phyloP scores from a whole-genome alignment of 2,329 filamentous ascomycete genomes.

The Rhytidhysteron rufulum region DNA sequence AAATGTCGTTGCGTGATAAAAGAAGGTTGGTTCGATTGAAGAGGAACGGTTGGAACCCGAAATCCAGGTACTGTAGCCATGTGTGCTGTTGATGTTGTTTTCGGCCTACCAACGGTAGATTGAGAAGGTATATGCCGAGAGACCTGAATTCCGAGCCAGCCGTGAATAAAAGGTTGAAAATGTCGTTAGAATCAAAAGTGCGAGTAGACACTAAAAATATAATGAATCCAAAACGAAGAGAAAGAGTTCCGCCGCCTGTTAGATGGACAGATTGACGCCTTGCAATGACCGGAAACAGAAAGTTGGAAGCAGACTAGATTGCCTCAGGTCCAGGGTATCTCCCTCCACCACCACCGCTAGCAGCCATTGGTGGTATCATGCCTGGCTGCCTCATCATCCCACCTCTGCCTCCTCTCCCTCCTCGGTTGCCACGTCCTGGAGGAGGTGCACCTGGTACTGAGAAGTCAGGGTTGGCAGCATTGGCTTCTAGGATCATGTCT shows the following conservation, averaged over 20 bases:
- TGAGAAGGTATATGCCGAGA: no score
- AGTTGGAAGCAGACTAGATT: slow-evolving; percentile 2
- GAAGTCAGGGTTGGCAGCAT: slow-evolving; percentile 76
- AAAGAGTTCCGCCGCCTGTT: neutral
- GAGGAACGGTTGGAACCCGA: no score
- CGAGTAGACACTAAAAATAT: no score
- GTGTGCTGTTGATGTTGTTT: no score
- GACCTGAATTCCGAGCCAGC: no score
- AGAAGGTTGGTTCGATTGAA: no score
- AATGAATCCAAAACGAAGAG: no score
- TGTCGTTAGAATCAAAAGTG: no score
- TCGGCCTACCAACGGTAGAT: no score
- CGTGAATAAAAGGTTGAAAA: no score
- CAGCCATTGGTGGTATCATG: slow-evolving; percentile 8
- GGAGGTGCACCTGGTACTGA: slow-evolving; percentile 55
- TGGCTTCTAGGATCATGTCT: slow-evolving; percentile 65
- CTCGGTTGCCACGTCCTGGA: slow-evolving; percentile 28
- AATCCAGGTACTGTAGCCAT: no score
- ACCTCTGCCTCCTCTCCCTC: slow-evolving; percentile 25
- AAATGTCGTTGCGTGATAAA: no score
- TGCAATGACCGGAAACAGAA: neutral
- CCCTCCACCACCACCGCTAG: slow-evolving; percentile 1
- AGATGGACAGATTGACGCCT: neutral
- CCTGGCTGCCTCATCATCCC: slow-evolving; percentile 23
- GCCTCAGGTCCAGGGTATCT: slow-evolving; percentile 8